phyloP scores from a whole-genome alignment of 164 flowering plant genomes.

The Berberis thunbergii region DNA sequence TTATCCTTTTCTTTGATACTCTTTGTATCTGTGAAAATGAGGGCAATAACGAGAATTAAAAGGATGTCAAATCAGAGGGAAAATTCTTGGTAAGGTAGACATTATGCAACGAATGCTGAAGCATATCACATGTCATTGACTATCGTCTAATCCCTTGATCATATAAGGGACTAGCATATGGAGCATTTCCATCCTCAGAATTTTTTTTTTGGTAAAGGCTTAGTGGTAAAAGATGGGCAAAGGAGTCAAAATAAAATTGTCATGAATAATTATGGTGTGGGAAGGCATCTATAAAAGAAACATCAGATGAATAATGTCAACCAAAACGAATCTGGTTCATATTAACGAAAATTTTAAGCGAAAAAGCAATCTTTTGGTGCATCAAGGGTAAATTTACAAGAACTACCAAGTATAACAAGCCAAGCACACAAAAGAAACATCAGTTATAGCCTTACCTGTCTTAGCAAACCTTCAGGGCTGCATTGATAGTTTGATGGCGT shows the following conservation, averaged over 20 bases:
- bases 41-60: background rate
- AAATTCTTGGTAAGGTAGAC: background rate
- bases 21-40: constrained; percentile 19
- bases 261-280: too few species aligned
- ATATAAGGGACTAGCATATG: too few species aligned
- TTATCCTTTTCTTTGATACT: constrained; percentile 32
- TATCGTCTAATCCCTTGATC: too few species aligned
- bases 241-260: too few species aligned
- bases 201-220: background rate
- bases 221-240: background rate
- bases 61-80: background rate
- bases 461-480: constrained; percentile 52
- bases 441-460: constrained; percentile 25
- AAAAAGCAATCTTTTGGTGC: too few species aligned
- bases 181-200: background rate
- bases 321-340: too few species aligned
- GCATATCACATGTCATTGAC: background rate
- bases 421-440: background rate
- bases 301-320: too few species aligned
- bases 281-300: too few species aligned
- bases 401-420: background rate
- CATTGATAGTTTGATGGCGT: constrained; percentile 31
- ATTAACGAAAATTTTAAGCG: too few species aligned
- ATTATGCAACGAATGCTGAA: background rate
- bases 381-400: background rate